A percentile compares a stretch with the other conserved stretches of the same genome.
phyloP scores from a whole-genome alignment of 108 stramenopile genomes.

The Nitzschia sp. region DNA sequence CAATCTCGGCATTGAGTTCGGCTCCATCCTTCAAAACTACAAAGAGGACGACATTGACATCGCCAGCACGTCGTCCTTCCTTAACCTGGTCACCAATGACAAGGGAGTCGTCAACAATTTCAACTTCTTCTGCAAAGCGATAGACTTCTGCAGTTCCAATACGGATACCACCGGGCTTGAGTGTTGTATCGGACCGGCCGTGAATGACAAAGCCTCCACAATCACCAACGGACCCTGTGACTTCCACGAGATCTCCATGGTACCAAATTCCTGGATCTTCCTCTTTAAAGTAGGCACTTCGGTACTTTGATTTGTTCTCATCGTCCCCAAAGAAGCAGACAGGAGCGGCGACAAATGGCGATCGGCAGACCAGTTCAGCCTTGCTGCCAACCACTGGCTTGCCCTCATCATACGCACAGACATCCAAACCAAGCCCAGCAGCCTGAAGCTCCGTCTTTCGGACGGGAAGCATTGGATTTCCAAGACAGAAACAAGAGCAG shows the following conservation, averaged over 20 bases:
- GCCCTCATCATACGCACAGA: conserved; percentile 26
- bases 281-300: conserved; percentile 33
- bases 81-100: conserved; percentile 42
- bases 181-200: conserved; percentile 34
- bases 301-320: conserved; percentile 35
- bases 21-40: conserved; percentile 22
- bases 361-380: conserved; percentile 36
- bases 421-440: conserved; percentile 36
- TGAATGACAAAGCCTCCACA: conserved; percentile 41
- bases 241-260: conserved; percentile 42
- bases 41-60: conserved; percentile 44
- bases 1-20: conserved; percentile 17
- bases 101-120: conserved; percentile 28
- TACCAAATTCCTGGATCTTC: conserved; percentile 31
- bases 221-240: conserved; percentile 35
- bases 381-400: conserved; percentile 28
- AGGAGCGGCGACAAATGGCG: conserved; percentile 36
- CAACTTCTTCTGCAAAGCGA: conserved; percentile 35
- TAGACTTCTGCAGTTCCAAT: conserved; percentile 52
- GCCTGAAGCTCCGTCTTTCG: conserved; percentile 34
- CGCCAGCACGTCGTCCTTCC: conserved; percentile 37
- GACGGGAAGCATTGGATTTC: conserved; percentile 36
- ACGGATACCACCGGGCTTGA: conserved; percentile 33
- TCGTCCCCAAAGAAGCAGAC: conserved; percentile 41
- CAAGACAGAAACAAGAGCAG: conserved; percentile 41